These are phyloP conservation scores for Xylaria grammica DNA, from an alignment of 495 filamentous ascomycete species.

Conservation along the genomic window DNA sequence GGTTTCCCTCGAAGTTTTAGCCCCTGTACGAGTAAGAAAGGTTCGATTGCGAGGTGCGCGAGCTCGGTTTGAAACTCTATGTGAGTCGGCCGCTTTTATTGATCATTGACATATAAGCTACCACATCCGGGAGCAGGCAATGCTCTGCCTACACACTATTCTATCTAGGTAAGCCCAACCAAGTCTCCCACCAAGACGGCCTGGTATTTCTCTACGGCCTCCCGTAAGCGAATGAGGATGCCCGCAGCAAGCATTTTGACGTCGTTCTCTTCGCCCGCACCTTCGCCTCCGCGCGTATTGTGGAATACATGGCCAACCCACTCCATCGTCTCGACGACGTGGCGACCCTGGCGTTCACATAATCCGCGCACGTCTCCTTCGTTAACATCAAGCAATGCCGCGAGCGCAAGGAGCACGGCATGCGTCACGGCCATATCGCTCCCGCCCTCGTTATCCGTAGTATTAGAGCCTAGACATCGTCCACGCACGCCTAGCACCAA, in stretches of 20 bases:
- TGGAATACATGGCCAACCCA: conserved; percentile 52
- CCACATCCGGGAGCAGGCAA: not conserved
- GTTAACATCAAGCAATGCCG: conserved; percentile 87
- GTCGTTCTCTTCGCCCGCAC: conserved; percentile 62
- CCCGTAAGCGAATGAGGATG: conserved; percentile 75
- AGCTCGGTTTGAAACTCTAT: too few species aligned
- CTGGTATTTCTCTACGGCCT: conserved; percentile 83
- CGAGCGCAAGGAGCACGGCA: conserved; percentile 76
- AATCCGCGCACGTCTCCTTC: conserved; percentile 74
- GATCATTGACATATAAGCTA: not conserved
- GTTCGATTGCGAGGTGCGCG: too few species aligned
- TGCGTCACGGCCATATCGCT: conserved; percentile 69
- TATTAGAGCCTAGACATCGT: conserved; percentile 39
- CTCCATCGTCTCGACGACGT: conserved; percentile 61
- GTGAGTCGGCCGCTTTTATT: too few species aligned
- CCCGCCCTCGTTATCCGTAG: not conserved
- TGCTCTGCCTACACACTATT: not conserved
- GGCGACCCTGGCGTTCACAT: conserved; percentile 63
- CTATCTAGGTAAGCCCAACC: conserved; percentile 50
- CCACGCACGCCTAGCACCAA: conserved; percentile 58
- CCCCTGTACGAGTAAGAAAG: too few species aligned
- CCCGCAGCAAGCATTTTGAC: conserved; percentile 78
- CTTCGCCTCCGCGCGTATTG: conserved; percentile 47
- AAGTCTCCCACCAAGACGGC: conserved; percentile 65
- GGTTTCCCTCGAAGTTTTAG: too few species aligned